Evolutionary conservation across 140 eudicot species (phyloP), one percentile per base, ranked within the genome.

Genomic region (Ambrosia hybrid): DNA sequence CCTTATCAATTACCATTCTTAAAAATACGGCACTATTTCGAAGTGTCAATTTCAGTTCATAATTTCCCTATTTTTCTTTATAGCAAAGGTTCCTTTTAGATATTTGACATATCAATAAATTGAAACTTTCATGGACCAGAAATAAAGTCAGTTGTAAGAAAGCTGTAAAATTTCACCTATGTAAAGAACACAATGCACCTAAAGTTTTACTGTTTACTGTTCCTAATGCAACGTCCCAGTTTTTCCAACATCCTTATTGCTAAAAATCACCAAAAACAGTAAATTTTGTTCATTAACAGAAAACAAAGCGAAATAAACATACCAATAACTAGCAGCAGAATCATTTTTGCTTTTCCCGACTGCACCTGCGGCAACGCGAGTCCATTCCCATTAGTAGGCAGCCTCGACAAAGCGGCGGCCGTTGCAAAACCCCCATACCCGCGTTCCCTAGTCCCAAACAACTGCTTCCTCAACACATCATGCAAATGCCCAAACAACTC

Each of bases 401-500:
- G 33, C 67, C 87, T 85, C 0, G 81, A 57, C 76, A 85, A 70
- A 33, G 62, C 64, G 76, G 79, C 12, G 79, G 76, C 72, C 75
- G 66, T 6, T 26, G 82, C 5, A 55, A 59, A 58, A 36, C 1
- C 52, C 78, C 84, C 51, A 21, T 43, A 30, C 39, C 36, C 72
- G n/a, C 57, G 83, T 78, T 70, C 91, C 9, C 72, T 56, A 45
- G 74, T 81, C 71, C 91, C 95, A 78, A 93, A 85, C 96, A 93
- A 83, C 55, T 93, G 98, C 79, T 88, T 90, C 85, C 97, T 82
- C 79, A 87, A 65, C 33, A 73, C 82, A 26, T 83, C 84, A 67
- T 93, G 98, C 74, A 93, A 73, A 71, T 84, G 85, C n/a, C 94
- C 97, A 75, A 88, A 87, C 79, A 93, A 72, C 74, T 93, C 96